Percentiles rank a stretch among this genome's conserved stretches.
These are phyloP conservation scores for Pleurotus eryngii DNA, from an alignment of 768 basidiomycete species.

Conservation along the genomic window DNA sequence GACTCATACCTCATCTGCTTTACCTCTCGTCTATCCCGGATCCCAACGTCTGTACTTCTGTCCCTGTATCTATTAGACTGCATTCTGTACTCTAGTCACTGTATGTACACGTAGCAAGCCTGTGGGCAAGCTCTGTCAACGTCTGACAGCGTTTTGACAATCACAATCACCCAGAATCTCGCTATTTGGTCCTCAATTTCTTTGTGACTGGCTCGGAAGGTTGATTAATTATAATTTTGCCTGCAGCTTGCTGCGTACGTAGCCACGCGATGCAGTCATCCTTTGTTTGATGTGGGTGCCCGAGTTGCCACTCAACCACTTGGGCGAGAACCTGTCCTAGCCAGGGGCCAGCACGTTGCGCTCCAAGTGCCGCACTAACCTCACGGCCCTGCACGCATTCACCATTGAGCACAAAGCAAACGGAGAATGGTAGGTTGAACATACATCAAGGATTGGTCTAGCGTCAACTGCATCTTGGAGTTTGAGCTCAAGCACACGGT, in stretches of 20 bases:
- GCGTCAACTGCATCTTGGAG: constrained; percentile 62
- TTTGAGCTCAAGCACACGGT: constrained; percentile 56
- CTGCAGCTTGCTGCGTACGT: constrained; percentile 43
- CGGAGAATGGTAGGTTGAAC: constrained; percentile 21
- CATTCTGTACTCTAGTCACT: background rate
- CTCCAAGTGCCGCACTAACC: constrained; percentile 49
- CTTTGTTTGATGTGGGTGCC: constrained; percentile 61
- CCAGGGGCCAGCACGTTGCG: constrained; percentile 65
- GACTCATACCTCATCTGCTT: no score
- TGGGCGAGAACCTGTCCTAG: constrained; percentile 58
- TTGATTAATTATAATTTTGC: constrained; percentile 33
- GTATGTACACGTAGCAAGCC: background rate
- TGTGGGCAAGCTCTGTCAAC: background rate
- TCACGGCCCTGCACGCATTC: constrained; percentile 60
- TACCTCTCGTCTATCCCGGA: background rate
- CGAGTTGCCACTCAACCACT: constrained; percentile 84
- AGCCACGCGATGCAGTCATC: constrained; percentile 75
- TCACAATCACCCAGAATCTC: background rate
- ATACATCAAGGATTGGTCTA: constrained; percentile 75
- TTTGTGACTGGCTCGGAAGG: constrained; percentile 32
- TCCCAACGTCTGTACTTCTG: constrained; percentile 2
- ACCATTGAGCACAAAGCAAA: background rate
- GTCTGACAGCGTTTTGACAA: background rate
- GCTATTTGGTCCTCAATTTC: constrained; percentile 33
- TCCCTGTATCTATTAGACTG: constrained; percentile 4